phyloP scores from a whole-genome alignment of 2,329 filamentous ascomycete genomes.

The Sclerotinia minor region DNA sequence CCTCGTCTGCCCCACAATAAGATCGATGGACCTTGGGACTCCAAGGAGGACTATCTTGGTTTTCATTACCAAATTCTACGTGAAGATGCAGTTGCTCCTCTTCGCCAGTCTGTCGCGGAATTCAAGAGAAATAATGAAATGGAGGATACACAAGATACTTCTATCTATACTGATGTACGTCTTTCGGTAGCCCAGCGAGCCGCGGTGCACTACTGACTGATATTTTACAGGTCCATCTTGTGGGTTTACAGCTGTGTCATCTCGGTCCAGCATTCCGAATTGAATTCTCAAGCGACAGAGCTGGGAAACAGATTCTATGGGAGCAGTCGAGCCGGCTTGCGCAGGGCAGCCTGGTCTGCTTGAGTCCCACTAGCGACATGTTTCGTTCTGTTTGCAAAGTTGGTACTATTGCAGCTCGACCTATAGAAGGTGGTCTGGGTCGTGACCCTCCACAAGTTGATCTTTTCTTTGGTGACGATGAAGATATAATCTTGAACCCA shows the following conservation, averaged over 20 bases:
- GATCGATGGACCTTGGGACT: slow-evolving; percentile 57
- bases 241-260: slow-evolving; percentile 62
- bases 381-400: slow-evolving; percentile 68
- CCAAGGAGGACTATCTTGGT: slow-evolving; percentile 65
- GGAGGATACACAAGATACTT: slow-evolving; percentile 57
- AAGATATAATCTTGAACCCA: slow-evolving; percentile 68
- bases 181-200: not conserved
- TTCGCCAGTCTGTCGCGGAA: slow-evolving; percentile 65
- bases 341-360: slow-evolving; percentile 54
- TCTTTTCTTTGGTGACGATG: slow-evolving; percentile 64
- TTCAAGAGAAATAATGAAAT: slow-evolving; percentile 55
- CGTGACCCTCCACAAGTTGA: slow-evolving; percentile 72
- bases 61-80: slow-evolving; percentile 74
- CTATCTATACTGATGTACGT: slow-evolving; percentile 69
- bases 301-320: slow-evolving; percentile 68
- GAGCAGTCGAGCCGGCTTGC: slow-evolving; percentile 53
- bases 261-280: slow-evolving; percentile 66
- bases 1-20: slow-evolving; percentile 49
- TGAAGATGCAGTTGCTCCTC: slow-evolving; percentile 68
- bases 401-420: slow-evolving; percentile 70
- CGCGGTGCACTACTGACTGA: slow-evolving; percentile 8
- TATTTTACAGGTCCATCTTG: slow-evolving; percentile 60
- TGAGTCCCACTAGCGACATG: slow-evolving; percentile 56
- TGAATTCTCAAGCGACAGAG: slow-evolving; percentile 67
- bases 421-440: slow-evolving; percentile 59